These are phyloP conservation scores for Mixia osmundae DNA, from an alignment of 1,284 basidiomycete species.

Conservation along the genomic window DNA sequence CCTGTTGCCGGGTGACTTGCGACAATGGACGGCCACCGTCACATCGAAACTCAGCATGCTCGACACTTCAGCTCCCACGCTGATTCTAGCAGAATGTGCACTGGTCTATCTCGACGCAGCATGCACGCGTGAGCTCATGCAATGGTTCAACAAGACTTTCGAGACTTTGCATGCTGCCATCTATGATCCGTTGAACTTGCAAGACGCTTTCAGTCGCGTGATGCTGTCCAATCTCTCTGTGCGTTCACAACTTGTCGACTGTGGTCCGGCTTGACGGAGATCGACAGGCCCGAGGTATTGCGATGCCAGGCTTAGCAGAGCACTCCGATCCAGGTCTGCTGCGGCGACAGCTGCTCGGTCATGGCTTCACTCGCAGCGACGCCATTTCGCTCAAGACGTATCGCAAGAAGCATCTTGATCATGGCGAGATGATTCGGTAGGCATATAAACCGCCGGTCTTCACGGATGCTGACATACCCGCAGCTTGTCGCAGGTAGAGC, in stretches of 20 bases:
- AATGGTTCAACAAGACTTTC: slow-evolving; percentile 47
- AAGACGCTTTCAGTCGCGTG: slow-evolving; percentile 61
- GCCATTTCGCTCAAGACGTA: slow-evolving; percentile 45
- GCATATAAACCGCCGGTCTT: slow-evolving; percentile 7
- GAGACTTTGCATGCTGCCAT: slow-evolving; percentile 26
- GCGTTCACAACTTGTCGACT: slow-evolving; percentile 6
- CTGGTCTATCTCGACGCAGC: slow-evolving; percentile 58
- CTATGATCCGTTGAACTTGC: slow-evolving; percentile 74
- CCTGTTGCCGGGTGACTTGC: slow-evolving; percentile 50
- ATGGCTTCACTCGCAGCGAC: slow-evolving; percentile 32
- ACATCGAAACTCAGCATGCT: slow-evolving; percentile 10
- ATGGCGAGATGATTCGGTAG: slow-evolving; percentile 39
- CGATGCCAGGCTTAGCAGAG: slow-evolving; percentile 43
- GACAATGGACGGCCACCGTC: slow-evolving; percentile 23
- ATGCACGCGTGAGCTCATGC: slow-evolving; percentile 36
- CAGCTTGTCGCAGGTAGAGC: slow-evolving; percentile 52
- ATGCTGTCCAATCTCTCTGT: slow-evolving; percentile 70
- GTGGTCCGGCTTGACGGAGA: background rate
- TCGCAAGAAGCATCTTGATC: slow-evolving; percentile 31
- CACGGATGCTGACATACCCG: slow-evolving; percentile 1
- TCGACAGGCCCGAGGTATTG: slow-evolving; percentile 42
- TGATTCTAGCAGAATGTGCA: slow-evolving; percentile 75
- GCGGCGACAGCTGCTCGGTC: slow-evolving; percentile 39
- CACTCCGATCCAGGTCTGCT: slow-evolving; percentile 35
- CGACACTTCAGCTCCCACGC: slow-evolving; percentile 42